A percentile compares a stretch with the other conserved stretches of the same genome.
These are phyloP conservation scores for Handroanthus guayacan DNA, from an alignment of 257 asterid genomes.

Conservation along the genomic window DNA sequence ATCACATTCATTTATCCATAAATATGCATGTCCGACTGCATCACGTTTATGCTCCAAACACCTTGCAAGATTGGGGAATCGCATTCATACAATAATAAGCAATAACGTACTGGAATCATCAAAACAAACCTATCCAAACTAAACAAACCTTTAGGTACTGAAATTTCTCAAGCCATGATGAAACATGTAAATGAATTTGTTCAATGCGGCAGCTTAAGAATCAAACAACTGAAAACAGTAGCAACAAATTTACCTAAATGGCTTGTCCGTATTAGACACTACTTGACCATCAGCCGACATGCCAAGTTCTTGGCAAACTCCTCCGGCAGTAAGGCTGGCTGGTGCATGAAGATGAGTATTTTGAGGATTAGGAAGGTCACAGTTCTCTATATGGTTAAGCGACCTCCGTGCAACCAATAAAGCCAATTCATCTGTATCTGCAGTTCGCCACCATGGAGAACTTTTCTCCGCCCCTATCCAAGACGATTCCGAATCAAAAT, in stretches of 20 bases:
- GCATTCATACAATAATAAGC: too few relatives aligned
- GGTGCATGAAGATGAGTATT: slow-evolving; percentile 30
- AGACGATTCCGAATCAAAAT: slow-evolving; percentile 50
- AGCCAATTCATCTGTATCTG: slow-evolving; percentile 81
- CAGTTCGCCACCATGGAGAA: slow-evolving; percentile 90
- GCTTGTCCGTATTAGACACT: slow-evolving; percentile 37
- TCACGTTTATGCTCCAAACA: too few relatives aligned
- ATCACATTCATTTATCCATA: too few relatives aligned
- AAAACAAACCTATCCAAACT: background rate
- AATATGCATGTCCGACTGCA: too few relatives aligned
- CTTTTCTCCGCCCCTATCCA: slow-evolving; percentile 58
- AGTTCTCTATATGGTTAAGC: slow-evolving; percentile 63
- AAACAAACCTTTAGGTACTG: background rate
- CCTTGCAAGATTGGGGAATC: too few relatives aligned
- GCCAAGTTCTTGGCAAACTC: slow-evolving; percentile 32
- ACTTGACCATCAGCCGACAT: slow-evolving; percentile 36
- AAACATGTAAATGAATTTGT: background rate
- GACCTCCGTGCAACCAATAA: slow-evolving; percentile 69
- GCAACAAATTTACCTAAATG: slow-evolving; percentile 49
- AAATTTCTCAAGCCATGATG: background rate
- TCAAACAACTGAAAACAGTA: background rate
- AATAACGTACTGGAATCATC: background rate
- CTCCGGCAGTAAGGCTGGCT: slow-evolving; percentile 29
- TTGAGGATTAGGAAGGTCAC: slow-evolving; percentile 90
- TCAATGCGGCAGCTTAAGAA: slow-evolving; percentile 1